These are phyloP conservation scores for Plectosphaerella sp. DNA, from an alignment of 2,329 filamentous ascomycete genomes.

Conservation along the genomic window DNA sequence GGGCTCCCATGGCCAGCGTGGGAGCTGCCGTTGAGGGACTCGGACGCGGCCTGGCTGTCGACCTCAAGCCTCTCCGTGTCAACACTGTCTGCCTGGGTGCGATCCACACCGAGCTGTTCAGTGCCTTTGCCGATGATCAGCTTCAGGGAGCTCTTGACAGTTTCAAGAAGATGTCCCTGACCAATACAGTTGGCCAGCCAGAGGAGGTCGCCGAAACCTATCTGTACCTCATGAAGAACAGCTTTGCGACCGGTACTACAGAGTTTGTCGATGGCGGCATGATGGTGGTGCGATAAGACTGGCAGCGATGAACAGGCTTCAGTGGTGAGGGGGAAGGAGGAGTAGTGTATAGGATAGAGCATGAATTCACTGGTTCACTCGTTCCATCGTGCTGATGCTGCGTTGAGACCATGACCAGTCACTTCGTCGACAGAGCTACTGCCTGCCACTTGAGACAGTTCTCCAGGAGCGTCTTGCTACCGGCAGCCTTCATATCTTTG, in stretches of 20 bases:
- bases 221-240: constrained; percentile 36
- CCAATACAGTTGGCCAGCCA: constrained; percentile 8
- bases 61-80: constrained; percentile 59
- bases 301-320: too few relatives aligned
- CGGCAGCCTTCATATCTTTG: too few relatives aligned
- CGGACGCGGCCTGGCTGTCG: constrained; percentile 52
- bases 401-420: too few relatives aligned
- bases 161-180: not conserved
- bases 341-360: too few relatives aligned
- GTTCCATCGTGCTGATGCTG: too few relatives aligned
- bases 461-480: too few relatives aligned
- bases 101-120: constrained; percentile 39
- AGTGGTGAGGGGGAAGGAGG: too few relatives aligned
- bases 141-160: not conserved
- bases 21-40: constrained; percentile 49
- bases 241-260: constrained; percentile 27
- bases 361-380: too few relatives aligned
- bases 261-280: constrained; percentile 17
- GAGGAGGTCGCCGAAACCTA: constrained; percentile 38
- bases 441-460: too few relatives aligned
- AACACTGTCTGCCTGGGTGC: constrained; percentile 57
- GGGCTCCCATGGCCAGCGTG: constrained; percentile 42
- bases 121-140: not conserved
- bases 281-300: too few relatives aligned
- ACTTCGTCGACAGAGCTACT: too few relatives aligned